Evolutionary conservation across 2,329 filamentous ascomycete genomes (phyloP), one percentile per base, ranked within the genome.

Genomic region (Neopestalotiopsis clavispora): DNA sequence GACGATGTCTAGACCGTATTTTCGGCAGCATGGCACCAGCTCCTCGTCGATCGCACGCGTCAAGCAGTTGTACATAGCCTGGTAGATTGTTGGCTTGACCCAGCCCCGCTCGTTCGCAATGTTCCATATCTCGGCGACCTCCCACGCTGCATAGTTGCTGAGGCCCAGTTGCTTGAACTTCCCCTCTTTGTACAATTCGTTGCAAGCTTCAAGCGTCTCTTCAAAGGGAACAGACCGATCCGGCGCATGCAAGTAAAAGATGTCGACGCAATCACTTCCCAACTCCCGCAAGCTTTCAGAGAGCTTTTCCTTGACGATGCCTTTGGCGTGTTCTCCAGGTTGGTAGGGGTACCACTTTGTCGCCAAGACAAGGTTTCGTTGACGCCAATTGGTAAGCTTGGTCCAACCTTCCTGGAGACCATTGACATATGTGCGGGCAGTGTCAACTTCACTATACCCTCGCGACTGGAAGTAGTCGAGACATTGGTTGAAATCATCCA

Each of bases 1-100:
- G 6, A 95, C 93, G 58, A 96, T 86, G 71, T 94, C 91, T 23
- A 96, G 85, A 1, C 92, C 92, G 78, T 94, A 95, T 65, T 92
- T 88, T 32, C 89, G 89, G 76, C 92, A 94, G 30, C 90, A 89
- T 2, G 90, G 89, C 67, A 96, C 86, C 56, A 96, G 83, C 79
- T 96, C 93, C 0, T 87, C 78, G 78, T 96, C 94, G 71, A 95
- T 90, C 66, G 87, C 88, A 66, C 94, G 89, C 23, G 90, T 93
- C 72, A 95, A 92, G 68, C 87, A 89, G 79, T 95, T 95, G 81
- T 95, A 95, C 92, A 96, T 95, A 74, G 87, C 94, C 80, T 96
- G 94, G 80, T 93, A 97, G 68, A 97, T 89, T 0, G 92, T 94
- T 1, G 94, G 94, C 49, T 91, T 88, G 17, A 97, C 92, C 93